A percentile compares a stretch with the other conserved stretches of the same genome.
phyloP scores from a whole-genome alignment of 1,284 basidiomycete genomes.

The Clitocybe nebularis region DNA sequence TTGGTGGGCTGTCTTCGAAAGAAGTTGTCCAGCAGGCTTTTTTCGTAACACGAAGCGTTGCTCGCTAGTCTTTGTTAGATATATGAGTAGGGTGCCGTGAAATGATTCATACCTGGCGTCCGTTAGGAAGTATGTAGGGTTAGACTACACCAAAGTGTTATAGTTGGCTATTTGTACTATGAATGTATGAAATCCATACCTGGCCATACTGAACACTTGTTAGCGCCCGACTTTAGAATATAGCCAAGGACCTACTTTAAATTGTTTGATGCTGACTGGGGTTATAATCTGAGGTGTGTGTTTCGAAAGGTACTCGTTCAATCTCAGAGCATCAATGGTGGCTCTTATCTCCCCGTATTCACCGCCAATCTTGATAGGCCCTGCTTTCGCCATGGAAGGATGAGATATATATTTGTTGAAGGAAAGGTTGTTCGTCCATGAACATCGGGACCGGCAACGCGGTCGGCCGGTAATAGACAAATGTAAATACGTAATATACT shows the following conservation, averaged over 20 bases:
- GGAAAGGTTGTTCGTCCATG: too few relatives aligned
- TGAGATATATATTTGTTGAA: background rate
- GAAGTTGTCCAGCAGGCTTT: conserved; percentile 85
- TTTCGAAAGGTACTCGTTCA: conserved; percentile 66
- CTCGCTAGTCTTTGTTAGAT: conserved; percentile 33
- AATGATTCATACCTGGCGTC: conserved; percentile 53
- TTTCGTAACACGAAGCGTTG: conserved; percentile 85
- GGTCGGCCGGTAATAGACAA: too few relatives aligned
- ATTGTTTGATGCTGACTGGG: conserved; percentile 85
- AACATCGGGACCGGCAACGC: conserved; percentile 1
- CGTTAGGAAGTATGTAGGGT: conserved; percentile 91
- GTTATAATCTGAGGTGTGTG: conserved; percentile 55
- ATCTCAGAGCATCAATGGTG: conserved; percentile 58
- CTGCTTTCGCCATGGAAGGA: conserved; percentile 29
- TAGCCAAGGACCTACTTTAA: conserved; percentile 60
- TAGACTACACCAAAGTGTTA: conserved; percentile 54
- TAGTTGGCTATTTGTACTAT: conserved; percentile 7
- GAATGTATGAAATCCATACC: conserved; percentile 35
- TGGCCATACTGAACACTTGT: conserved; percentile 79
- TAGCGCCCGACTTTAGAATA: background rate
- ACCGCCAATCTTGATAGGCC: conserved; percentile 54
- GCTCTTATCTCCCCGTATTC: conserved; percentile 75
- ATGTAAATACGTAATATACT: too few relatives aligned
- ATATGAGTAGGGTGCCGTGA: conserved; percentile 4
- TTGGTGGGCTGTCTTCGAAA: conserved; percentile 90